Conservation (phyloP, 257 asterid genomes). For the Fraxinus quadrangulata region DNA sequence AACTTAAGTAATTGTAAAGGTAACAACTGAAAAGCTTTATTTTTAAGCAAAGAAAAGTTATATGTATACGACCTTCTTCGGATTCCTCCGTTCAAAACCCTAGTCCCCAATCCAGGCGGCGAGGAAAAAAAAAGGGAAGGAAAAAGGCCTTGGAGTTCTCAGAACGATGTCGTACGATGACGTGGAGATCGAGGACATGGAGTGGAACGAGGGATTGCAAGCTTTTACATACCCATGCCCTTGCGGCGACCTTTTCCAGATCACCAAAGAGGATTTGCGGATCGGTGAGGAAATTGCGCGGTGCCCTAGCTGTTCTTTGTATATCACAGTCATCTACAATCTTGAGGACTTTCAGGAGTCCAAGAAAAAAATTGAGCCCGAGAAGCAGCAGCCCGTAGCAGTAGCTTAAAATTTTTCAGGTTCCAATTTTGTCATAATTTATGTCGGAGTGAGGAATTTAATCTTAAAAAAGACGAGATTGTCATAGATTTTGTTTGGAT, state of each 20-base stretch:
- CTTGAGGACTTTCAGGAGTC: slow-evolving; percentile 74
- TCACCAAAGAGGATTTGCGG: slow-evolving; percentile 74
- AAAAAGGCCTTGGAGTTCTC: slow-evolving; percentile 26
- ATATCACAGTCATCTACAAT: slow-evolving; percentile 78
- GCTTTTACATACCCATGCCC: slow-evolving; percentile 93
- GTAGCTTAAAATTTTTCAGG: slow-evolving; percentile 55
- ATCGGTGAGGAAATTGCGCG: slow-evolving; percentile 89
- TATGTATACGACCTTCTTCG: neutral
- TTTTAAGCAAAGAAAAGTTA: neutral
- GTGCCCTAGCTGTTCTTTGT: slow-evolving; percentile 94
- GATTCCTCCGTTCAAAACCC: neutral
- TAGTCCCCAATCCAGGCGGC: slow-evolving; percentile 8
- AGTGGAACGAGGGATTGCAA: slow-evolving; percentile 81
- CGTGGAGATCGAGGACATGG: slow-evolving; percentile 98
- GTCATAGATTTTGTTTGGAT: neutral
- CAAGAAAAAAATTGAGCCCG: slow-evolving; percentile 46
- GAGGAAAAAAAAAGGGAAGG: neutral
- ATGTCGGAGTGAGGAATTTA: neutral
- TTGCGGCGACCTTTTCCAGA: slow-evolving; percentile 91
- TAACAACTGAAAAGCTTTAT: neutral
- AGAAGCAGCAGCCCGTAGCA: slow-evolving; percentile 61
- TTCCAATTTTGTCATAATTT: neutral
- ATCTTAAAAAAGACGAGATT: neutral
- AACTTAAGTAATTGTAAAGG: neutral
- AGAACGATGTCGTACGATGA: slow-evolving; percentile 89